phyloP scores from a whole-genome alignment of 192 early-diverging fungal species.

The Backusella circina region DNA sequence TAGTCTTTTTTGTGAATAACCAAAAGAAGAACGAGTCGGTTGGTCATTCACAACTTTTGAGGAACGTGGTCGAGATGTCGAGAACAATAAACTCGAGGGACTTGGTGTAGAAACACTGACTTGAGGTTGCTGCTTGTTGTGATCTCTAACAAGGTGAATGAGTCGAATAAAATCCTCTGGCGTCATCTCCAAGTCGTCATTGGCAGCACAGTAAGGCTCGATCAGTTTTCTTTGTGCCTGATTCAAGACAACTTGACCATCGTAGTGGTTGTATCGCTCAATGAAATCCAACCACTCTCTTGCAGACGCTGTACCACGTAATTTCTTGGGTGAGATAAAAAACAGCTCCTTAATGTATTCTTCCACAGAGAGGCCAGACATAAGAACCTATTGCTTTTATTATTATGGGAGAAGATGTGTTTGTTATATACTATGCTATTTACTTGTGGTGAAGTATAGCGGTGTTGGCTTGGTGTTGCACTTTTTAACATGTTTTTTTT shows the following conservation, averaged over 20 bases:
- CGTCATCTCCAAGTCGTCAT: constrained; percentile 34
- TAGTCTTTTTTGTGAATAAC: background rate
- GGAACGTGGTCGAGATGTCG: constrained; percentile 6
- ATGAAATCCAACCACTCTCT: constrained; percentile 12
- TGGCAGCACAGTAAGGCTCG: constrained; percentile 18
- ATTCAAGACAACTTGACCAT: constrained; percentile 18
- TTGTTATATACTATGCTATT: background rate
- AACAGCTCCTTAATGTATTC: background rate
- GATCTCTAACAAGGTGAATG: constrained; percentile 4
- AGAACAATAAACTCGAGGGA: background rate
- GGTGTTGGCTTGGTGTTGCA: background rate
- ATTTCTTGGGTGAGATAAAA: background rate
- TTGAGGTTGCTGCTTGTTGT: background rate
- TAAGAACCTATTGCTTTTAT: background rate
- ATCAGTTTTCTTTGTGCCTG: constrained; percentile 19
- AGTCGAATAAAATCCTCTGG: constrained; percentile 32
- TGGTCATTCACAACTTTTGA: background rate
- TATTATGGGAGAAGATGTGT: too few relatives aligned
- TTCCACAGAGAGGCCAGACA: background rate
- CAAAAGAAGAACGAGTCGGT: background rate
- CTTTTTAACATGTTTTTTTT: background rate
- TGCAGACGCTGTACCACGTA: background rate
- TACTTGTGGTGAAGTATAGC: background rate
- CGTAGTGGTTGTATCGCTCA: constrained; percentile 13
- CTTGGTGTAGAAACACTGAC: background rate